Percentiles rank a stretch among this genome's conserved stretches.
Evolutionary conservation across 2,329 filamentous ascomycete genomes (phyloP).

Genomic region (Cladorrhinum sp.): DNA sequence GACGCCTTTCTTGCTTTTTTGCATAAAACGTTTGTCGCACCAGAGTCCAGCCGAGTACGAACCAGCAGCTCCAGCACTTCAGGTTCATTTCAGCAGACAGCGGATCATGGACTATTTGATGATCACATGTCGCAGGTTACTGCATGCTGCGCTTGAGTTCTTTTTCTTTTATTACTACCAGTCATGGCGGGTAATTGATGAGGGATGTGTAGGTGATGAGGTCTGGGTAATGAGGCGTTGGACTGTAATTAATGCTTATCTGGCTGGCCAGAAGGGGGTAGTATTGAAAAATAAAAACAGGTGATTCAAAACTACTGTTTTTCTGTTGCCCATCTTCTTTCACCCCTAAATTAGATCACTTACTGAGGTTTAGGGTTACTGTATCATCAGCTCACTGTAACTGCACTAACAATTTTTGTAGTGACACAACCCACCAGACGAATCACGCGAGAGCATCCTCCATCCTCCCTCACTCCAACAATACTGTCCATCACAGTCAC

Average conservation of each 20-base stretch:
- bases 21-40: slow-evolving; percentile 33
- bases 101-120: not conserved
- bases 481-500: not conserved
- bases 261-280: too few relatives aligned
- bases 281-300: too few relatives aligned
- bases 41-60: not conserved
- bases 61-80: not conserved
- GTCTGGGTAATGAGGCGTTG: too few relatives aligned
- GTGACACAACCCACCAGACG: not conserved
- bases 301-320: too few relatives aligned
- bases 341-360: not conserved
- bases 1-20: slow-evolving; percentile 48
- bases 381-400: too few relatives aligned
- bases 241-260: too few relatives aligned
- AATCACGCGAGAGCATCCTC: not conserved
- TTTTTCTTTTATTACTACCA: not conserved
- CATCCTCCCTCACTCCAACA: not conserved
- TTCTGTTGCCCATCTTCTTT: not conserved
- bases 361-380: not conserved
- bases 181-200: not conserved
- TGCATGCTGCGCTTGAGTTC: not conserved
- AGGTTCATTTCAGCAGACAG: not conserved
- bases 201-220: not conserved
- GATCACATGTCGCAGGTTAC: not conserved
- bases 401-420: not conserved